Evolutionary conservation across 352 stramenopile genomes (phyloP).

Genomic region (Pythium guiyangense): DNA sequence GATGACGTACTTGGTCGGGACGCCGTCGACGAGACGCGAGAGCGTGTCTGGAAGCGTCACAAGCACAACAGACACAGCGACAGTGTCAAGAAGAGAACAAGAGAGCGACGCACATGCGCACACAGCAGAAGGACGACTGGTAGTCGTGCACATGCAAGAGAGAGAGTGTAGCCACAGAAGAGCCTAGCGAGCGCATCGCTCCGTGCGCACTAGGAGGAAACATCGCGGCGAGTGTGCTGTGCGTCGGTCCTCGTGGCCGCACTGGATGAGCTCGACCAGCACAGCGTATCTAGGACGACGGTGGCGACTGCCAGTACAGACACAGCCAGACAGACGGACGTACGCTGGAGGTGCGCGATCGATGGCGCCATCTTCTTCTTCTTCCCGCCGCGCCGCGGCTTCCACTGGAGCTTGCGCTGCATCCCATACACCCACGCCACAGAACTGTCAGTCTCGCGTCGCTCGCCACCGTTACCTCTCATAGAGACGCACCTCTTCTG

Average conservation of each 20-base stretch:
- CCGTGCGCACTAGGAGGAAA: conserved; percentile 26
- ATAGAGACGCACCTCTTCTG: conserved; percentile 35
- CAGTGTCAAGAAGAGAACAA: not conserved
- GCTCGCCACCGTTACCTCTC: too few species aligned
- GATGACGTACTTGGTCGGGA: conserved; percentile 53
- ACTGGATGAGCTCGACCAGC: conserved; percentile 23
- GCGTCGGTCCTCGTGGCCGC: conserved; percentile 47
- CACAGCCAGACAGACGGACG: conserved; percentile 19
- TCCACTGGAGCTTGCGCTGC: conserved; percentile 17
- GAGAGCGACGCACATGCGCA: too few species aligned
- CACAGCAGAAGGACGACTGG: too few species aligned
- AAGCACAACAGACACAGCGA: not conserved
- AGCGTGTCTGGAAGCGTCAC: conserved; percentile 25
- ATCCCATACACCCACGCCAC: too few species aligned
- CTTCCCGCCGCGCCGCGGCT: conserved; percentile 22
- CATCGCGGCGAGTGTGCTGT: conserved; percentile 19
- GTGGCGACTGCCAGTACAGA: too few species aligned
- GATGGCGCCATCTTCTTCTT: conserved; percentile 64
- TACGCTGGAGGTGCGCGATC: conserved; percentile 64
- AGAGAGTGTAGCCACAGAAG: conserved; percentile 13
- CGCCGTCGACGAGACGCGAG: conserved; percentile 37
- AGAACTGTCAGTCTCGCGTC: not conserved
- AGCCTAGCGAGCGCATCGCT: conserved; percentile 16
- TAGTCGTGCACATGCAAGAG: not conserved
- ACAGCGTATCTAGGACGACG: conserved; percentile 61